A percentile compares a stretch with the other conserved stretches of the same genome.
Evolutionary conservation across 2,329 filamentous ascomycete genomes (phyloP).

Genomic region (Zymoseptoria tritici): DNA sequence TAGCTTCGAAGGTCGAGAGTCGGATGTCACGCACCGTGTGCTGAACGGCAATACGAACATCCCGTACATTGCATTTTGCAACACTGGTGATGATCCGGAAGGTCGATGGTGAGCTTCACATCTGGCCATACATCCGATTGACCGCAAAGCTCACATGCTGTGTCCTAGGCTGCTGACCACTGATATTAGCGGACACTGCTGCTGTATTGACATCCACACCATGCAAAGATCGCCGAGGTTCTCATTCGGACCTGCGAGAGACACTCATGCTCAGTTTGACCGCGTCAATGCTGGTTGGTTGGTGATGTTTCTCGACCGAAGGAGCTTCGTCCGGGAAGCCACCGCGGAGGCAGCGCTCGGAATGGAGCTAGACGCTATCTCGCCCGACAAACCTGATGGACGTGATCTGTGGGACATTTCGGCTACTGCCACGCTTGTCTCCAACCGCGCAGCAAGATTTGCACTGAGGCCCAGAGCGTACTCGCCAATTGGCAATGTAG

Average conservation of each 20-base stretch:
- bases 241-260: constrained; percentile 12
- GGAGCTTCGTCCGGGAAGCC: constrained; percentile 26
- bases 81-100: constrained; percentile 47
- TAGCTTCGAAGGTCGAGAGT: constrained; percentile 8
- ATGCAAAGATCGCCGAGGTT: constrained; percentile 19
- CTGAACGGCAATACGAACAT: constrained; percentile 42
- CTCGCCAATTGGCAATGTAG: neutral
- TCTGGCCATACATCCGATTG: neutral
- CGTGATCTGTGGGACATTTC: constrained; percentile 26
- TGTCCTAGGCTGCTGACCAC: constrained; percentile 42
- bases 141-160: neutral
- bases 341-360: constrained; percentile 20
- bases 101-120: constrained; percentile 39
- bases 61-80: constrained; percentile 52
- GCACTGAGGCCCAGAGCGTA: neutral
- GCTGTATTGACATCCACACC: constrained; percentile 23
- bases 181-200: constrained; percentile 40
- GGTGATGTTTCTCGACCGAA: constrained; percentile 32
- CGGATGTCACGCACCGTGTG: constrained; percentile 23
- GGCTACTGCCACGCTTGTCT: constrained; percentile 16
- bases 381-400: constrained; percentile 13
- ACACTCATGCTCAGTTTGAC: constrained; percentile 16
- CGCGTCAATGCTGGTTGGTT: constrained; percentile 30
- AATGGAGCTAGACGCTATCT: constrained; percentile 11
- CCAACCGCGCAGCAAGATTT: neutral